Conservation (phyloP, 371 early-diverging fungal genomes). For the Mucor irregularis region DNA sequence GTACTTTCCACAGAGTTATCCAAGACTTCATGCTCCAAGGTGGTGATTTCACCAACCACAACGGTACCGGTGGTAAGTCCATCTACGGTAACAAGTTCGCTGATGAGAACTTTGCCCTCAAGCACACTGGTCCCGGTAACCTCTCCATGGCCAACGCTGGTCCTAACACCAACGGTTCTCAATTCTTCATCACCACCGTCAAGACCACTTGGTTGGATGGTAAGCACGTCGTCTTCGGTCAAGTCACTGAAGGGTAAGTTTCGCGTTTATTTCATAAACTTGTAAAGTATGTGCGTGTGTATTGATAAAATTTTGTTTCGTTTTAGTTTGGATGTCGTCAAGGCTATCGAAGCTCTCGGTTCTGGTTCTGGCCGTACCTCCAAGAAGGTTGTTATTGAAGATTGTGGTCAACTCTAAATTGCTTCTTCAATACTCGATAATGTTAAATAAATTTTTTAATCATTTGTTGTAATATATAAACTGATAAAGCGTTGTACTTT, state of each 20-base stretch:
- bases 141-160: conserved; percentile 98
- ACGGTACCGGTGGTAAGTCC: conserved; percentile 98
- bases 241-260: conserved; percentile 76
- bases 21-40: conserved; percentile 99
- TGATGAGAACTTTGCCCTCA: conserved; percentile 97
- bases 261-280: no score
- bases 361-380: conserved; percentile 58
- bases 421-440: no score
- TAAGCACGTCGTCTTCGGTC: conserved; percentile 99
- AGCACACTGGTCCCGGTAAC: conserved; percentile 89
- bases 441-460: no score
- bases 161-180: conserved; percentile 95
- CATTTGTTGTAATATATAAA: no score
- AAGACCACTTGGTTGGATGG: conserved; percentile 93
- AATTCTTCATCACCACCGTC: conserved; percentile 97
- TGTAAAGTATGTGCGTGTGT: background rate
- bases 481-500: no score
- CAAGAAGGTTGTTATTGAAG: conserved; percentile 56
- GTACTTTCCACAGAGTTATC: conserved; percentile 93
- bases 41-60: conserved; percentile 93
- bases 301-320: background rate
- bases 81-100: conserved; percentile 95
- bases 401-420: conserved; percentile 70
- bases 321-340: conserved; percentile 69
- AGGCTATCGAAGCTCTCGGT: conserved; percentile 72